These are phyloP conservation scores for Patellaria atrata DNA, from an alignment of 495 filamentous ascomycete species.

Conservation along the genomic window DNA sequence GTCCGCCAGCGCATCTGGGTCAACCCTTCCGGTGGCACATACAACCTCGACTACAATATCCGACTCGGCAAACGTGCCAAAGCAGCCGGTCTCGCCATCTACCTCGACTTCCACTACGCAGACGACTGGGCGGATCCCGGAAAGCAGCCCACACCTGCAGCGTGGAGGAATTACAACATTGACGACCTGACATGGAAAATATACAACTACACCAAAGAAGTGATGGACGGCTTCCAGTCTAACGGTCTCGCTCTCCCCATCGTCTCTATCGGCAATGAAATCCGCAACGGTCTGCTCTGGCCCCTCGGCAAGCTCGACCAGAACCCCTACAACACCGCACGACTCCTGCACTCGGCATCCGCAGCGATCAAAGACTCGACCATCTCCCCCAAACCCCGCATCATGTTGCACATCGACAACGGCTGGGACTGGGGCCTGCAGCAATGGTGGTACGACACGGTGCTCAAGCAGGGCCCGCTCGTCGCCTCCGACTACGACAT, in stretches of 20 bases:
- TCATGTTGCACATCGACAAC: slow-evolving; percentile 36
- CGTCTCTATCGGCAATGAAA: slow-evolving; percentile 33
- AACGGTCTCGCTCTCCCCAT: slow-evolving; percentile 26
- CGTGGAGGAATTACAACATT: slow-evolving; percentile 18
- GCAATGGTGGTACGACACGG: slow-evolving; percentile 29
- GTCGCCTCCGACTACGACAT: slow-evolving; percentile 28
- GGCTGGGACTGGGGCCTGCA: slow-evolving; percentile 33
- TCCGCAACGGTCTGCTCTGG: slow-evolving; percentile 34
- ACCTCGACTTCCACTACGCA: slow-evolving; percentile 56
- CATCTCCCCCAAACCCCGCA: slow-evolving; percentile 23
- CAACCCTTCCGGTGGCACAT: slow-evolving; percentile 48
- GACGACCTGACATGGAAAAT: slow-evolving; percentile 19
- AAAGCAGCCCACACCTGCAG: slow-evolving; percentile 24
- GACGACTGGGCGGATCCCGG: slow-evolving; percentile 46
- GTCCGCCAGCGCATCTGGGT: slow-evolving; percentile 64
- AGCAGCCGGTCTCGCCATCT: slow-evolving; percentile 47
- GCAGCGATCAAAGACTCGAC: slow-evolving; percentile 27
- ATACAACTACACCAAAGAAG: slow-evolving; percentile 27
- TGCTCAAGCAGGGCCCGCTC: slow-evolving; percentile 25
- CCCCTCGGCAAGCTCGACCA: slow-evolving; percentile 26
- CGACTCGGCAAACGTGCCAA: slow-evolving; percentile 48
- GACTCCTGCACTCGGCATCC: slow-evolving; percentile 26
- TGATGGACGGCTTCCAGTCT: slow-evolving; percentile 25
- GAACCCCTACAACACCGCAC: slow-evolving; percentile 28
- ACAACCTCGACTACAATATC: slow-evolving; percentile 56